A percentile compares a stretch with the other conserved stretches of the same genome.
Conservation (phyloP, 257 asterid species). For the Primulina huaijiensis region DNA sequence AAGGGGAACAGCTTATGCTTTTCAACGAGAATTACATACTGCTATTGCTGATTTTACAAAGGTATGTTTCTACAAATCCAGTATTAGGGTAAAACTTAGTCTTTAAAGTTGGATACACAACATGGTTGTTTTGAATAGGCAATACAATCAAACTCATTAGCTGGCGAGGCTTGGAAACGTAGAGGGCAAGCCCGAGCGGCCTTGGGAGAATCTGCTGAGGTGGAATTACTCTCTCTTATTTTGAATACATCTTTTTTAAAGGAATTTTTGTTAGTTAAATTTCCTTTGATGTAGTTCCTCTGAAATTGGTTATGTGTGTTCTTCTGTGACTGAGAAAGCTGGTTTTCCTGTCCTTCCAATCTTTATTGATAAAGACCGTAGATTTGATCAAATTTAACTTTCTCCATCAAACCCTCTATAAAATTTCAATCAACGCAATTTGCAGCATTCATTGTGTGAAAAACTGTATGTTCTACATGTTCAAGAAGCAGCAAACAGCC, state of each 20-base stretch:
- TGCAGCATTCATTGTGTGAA: background rate
- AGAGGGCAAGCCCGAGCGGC: slow-evolving; percentile 99
- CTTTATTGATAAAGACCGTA: slow-evolving; percentile 18
- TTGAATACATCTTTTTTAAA: slow-evolving; percentile 5
- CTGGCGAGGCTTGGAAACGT: slow-evolving; percentile 99
- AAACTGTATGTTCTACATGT: background rate
- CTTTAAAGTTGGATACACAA: slow-evolving; percentile 28
- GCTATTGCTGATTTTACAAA: slow-evolving; percentile 95
- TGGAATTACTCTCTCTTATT: slow-evolving; percentile 21
- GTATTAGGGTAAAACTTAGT: slow-evolving; percentile 15
- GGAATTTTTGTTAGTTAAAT: background rate
- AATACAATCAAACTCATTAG: slow-evolving; percentile 81
- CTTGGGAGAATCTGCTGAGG: slow-evolving; percentile 94
- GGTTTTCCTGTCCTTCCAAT: too few relatives aligned
- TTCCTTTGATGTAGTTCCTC: slow-evolving; percentile 12
- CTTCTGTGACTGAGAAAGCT: too few relatives aligned
- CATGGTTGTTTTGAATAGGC: slow-evolving; percentile 54
- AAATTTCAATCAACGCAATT: background rate
- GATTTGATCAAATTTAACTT: background rate
- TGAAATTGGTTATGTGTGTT: background rate
- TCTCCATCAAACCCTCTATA: background rate
- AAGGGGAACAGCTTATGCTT: slow-evolving; percentile 98
- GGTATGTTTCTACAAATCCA: slow-evolving; percentile 40
- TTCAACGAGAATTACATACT: slow-evolving; percentile 86
- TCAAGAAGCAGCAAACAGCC: background rate